Evolutionary conservation across 148 eudicot species (phyloP).

Genomic region (Polygonum maritimum): DNA sequence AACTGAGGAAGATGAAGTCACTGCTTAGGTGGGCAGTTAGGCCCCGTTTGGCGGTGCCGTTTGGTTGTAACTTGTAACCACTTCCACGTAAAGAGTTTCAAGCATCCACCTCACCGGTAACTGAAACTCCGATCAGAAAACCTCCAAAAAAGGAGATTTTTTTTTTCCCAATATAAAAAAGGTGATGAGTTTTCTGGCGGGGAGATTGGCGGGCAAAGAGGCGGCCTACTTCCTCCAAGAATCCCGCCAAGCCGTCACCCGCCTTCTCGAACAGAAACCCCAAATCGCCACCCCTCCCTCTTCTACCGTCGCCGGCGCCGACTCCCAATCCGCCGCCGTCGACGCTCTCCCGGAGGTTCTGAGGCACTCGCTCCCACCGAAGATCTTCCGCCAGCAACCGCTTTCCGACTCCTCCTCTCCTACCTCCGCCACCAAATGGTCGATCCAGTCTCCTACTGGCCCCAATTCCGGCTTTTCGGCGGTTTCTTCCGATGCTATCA

Average conservation of each 20-base stretch:
- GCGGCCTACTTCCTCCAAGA: constrained; percentile 69
- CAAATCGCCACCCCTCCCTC: constrained; percentile 6
- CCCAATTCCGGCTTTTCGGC: constrained; percentile 13
- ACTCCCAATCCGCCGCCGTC: background rate
- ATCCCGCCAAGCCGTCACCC: constrained; percentile 61
- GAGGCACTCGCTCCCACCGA: constrained; percentile 64
- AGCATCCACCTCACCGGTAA: no score
- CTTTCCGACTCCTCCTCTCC: constrained; percentile 35
- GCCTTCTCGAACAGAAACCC: constrained; percentile 20
- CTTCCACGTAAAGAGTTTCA: no score
- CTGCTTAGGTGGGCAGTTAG: no score
- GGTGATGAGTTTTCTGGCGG: constrained; percentile 61
- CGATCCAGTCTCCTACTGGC: constrained; percentile 17
- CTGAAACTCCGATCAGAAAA: no score
- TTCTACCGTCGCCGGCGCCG: background rate
- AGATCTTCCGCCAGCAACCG: constrained; percentile 26
- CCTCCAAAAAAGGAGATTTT: no score
- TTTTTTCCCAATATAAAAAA: no score
- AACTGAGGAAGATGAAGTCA: no score
- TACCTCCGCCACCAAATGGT: constrained; percentile 52
- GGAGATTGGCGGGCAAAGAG: constrained; percentile 61
- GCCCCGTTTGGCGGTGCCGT: no score
- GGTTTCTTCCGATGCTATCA: constrained; percentile 44
- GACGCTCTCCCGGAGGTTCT: constrained; percentile 78
- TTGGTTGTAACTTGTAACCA: no score